phyloP scores from a whole-genome alignment of 768 basidiomycete genomes.

The Tylopilus sp. region DNA sequence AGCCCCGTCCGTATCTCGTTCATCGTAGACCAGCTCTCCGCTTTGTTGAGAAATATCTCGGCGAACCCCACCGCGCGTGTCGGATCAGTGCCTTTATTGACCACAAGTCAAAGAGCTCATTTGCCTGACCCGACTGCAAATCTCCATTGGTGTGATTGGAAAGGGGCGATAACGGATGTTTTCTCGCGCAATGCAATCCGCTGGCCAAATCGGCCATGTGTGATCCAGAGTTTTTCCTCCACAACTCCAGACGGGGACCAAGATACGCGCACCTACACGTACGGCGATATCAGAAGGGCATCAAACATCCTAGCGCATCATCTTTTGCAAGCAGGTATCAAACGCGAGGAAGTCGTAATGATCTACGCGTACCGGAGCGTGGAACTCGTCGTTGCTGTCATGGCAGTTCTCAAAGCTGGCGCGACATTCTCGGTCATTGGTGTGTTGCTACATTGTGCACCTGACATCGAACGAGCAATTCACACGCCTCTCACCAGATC shows the following conservation, averaged over 20 bases:
- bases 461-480: slow-evolving; percentile 1
- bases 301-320: slow-evolving; percentile 90
- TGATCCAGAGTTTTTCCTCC: slow-evolving; percentile 71
- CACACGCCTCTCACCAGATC: slow-evolving; percentile 51
- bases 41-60: slow-evolving; percentile 69
- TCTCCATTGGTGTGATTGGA: slow-evolving; percentile 96
- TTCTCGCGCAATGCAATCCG: slow-evolving; percentile 83
- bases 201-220: slow-evolving; percentile 82
- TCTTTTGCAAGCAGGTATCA: slow-evolving; percentile 78
- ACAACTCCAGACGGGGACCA: slow-evolving; percentile 38
- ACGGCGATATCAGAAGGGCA: slow-evolving; percentile 76
- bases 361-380: slow-evolving; percentile 96
- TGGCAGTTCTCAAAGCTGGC: slow-evolving; percentile 94
- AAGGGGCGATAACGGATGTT: slow-evolving; percentile 94
- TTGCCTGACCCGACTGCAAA: slow-evolving; percentile 86
- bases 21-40: slow-evolving; percentile 83
- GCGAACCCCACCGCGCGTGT: slow-evolving; percentile 64
- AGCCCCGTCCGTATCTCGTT: slow-evolving; percentile 69
- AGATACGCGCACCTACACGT: slow-evolving; percentile 64
- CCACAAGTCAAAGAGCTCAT: slow-evolving; percentile 58
- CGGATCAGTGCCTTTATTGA: slow-evolving; percentile 79
- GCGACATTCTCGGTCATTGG: slow-evolving; percentile 97
- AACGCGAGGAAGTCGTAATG: slow-evolving; percentile 96
- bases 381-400: slow-evolving; percentile 94
- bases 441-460: slow-evolving; percentile 34